Evolutionary conservation across 176 grass and related monocot species (phyloP).

Genomic region (Triticum monococcum): DNA sequence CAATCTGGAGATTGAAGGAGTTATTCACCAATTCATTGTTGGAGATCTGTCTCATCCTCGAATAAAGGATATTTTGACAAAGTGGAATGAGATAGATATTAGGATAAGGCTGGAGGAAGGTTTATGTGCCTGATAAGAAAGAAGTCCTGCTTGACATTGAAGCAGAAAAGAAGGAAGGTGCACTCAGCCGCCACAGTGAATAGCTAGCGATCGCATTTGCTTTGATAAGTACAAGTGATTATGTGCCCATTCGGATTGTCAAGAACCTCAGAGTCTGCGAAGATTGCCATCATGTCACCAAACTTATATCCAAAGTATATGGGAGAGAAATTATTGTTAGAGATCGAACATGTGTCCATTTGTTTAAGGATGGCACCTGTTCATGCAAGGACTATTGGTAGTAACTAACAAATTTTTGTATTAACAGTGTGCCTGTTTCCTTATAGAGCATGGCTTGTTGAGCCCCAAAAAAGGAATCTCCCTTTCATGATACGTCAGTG

Average conservation of each 20-base stretch:
- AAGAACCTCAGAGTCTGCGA: conserved; percentile 60
- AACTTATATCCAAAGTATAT: conserved; percentile 67
- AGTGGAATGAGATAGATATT: conserved; percentile 34
- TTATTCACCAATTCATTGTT: conserved; percentile 55
- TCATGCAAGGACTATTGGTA: conserved; percentile 59
- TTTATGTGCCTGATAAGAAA: conserved; percentile 45
- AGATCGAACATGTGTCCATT: conserved; percentile 51
- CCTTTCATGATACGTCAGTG: no score
- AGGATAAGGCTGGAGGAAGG: conserved; percentile 45
- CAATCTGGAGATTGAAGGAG: conserved; percentile 42
- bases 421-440: no score
- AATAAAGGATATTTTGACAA: conserved; percentile 44
- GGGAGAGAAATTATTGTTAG: conserved; percentile 54
- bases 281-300: conserved; percentile 58
- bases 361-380: conserved; percentile 48
- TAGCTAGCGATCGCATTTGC: not conserved
- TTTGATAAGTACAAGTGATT: conserved; percentile 7
- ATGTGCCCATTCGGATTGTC: conserved; percentile 41
- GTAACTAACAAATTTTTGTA: not conserved
- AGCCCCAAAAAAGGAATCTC: no score
- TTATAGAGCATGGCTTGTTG: no score
- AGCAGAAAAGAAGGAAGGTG: conserved; percentile 46
- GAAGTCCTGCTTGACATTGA: conserved; percentile 45
- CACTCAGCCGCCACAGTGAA: conserved; percentile 44
- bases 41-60: conserved; percentile 52